A percentile compares a stretch with the other conserved stretches of the same genome.
phyloP scores from a whole-genome alignment of 345 rosid genomes.

The Hibiscus tridactylites region DNA sequence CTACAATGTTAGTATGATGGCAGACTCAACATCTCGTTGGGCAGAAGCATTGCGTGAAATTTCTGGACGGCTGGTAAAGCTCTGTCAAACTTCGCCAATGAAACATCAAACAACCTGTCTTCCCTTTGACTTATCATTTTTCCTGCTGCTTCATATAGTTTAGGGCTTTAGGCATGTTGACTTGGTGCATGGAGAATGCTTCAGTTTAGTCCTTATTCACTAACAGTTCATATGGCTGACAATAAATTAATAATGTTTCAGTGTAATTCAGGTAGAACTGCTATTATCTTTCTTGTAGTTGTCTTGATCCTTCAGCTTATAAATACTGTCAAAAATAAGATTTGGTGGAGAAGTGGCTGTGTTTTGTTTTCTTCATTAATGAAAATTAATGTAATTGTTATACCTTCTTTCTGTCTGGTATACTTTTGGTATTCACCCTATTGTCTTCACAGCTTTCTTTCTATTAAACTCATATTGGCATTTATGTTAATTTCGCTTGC shows the following conservation, averaged over 20 bases:
- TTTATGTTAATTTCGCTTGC: constrained; percentile 21
- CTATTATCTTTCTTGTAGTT: not conserved
- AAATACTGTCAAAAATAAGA: not conserved
- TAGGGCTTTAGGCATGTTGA: not conserved
- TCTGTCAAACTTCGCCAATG: not conserved
- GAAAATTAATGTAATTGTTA: not conserved
- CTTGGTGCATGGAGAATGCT: not conserved
- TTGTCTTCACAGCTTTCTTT: not conserved
- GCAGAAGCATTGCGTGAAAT: constrained; percentile 99
- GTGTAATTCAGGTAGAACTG: not conserved
- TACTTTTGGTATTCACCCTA: not conserved
- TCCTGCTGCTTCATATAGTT: not conserved
- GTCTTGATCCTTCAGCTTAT: not conserved
- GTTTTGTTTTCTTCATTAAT: not conserved
- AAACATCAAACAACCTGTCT: not conserved
- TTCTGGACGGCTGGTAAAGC: constrained; percentile 89
- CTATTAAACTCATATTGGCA: constrained; percentile 3
- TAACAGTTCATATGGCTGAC: not conserved
- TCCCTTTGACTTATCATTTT: not conserved
- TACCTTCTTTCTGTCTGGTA: not conserved
- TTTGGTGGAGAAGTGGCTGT: not conserved
- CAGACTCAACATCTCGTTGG: constrained; percentile 99
- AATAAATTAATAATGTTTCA: not conserved
- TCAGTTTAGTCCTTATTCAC: not conserved
- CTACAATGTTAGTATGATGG: constrained; percentile 99